A percentile compares a stretch with the other conserved stretches of the same genome.
These are phyloP conservation scores for Microdochium trichocladiopsis DNA, from an alignment of 2,329 filamentous ascomycete species.

Conservation along the genomic window DNA sequence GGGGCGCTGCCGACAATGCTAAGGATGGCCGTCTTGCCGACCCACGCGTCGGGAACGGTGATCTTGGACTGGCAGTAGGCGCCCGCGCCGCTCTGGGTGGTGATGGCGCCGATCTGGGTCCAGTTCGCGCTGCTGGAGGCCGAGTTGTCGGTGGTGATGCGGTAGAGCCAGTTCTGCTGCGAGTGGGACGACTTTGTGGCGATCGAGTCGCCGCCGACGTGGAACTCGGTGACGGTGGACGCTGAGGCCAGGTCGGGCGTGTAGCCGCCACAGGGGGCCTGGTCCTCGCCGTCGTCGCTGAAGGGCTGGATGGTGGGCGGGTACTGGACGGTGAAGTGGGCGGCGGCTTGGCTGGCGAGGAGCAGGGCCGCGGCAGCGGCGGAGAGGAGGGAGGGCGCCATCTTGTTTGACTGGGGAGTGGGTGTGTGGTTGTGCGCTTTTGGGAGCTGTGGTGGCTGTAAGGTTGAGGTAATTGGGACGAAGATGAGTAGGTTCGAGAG, in stretches of 20 bases:
- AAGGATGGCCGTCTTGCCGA: conserved; percentile 48
- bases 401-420: conserved; percentile 14
- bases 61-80: conserved; percentile 44
- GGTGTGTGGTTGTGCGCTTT: background rate
- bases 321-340: conserved; percentile 48
- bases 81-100: conserved; percentile 47
- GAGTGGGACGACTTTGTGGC: conserved; percentile 40
- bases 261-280: conserved; percentile 48
- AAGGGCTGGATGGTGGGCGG: conserved; percentile 39
- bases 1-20: conserved; percentile 41
- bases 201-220: conserved; percentile 49
- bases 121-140: conserved; percentile 36
- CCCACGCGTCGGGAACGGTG: conserved; percentile 39
- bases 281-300: conserved; percentile 35
- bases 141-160: conserved; percentile 40
- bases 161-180: conserved; percentile 49
- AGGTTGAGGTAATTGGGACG: background rate
- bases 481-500: background rate
- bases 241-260: conserved; percentile 30
- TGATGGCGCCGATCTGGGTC: conserved; percentile 46
- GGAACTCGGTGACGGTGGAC: conserved; percentile 38
- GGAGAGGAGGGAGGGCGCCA: conserved; percentile 27
- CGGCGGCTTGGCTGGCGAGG: conserved; percentile 31
- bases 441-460: background rate
- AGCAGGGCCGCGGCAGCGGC: conserved; percentile 22